phyloP scores from a whole-genome alignment of 2,329 filamentous ascomycete genomes.

The Verticillium nubilum region DNA sequence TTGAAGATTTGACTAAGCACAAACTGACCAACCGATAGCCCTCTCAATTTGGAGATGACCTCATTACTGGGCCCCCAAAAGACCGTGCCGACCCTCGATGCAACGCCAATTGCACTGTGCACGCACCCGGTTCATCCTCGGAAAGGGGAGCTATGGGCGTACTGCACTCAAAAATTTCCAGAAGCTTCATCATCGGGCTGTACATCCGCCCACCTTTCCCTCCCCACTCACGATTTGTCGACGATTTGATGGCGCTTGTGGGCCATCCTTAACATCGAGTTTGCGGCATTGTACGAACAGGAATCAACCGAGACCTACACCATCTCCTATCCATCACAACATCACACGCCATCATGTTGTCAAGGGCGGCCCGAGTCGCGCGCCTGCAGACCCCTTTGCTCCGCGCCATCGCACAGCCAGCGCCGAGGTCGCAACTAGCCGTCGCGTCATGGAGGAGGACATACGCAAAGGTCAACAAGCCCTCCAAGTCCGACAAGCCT shows the following conservation, averaged over 20 bases:
- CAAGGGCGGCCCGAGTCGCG: conserved; percentile 14
- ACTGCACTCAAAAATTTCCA: conserved; percentile 1
- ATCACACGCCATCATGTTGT: conserved; percentile 12
- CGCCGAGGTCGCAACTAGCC: conserved; percentile 7
- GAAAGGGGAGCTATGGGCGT: neutral
- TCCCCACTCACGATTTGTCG: neutral
- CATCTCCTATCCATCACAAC: neutral
- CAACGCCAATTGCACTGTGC: neutral
- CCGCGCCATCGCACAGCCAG: conserved; percentile 10
- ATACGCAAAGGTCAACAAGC: conserved; percentile 10
- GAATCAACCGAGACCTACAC: neutral
- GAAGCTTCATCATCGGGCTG: neutral
- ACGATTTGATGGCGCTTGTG: neutral
- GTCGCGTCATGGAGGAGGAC: conserved; percentile 9
- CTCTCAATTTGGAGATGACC: neutral
- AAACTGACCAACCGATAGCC: neutral
- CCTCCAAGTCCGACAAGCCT: conserved; percentile 3
- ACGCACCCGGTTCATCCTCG: neutral
- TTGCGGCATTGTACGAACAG: neutral
- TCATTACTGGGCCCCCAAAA: neutral
- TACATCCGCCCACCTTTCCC: neutral
- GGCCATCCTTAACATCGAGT: neutral
- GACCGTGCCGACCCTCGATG: neutral
- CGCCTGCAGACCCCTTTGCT: conserved; percentile 12
- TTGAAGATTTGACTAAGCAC: neutral